These are phyloP conservation scores for Psilocybe cubensis DNA, from an alignment of 768 basidiomycete species.

Conservation along the genomic window DNA sequence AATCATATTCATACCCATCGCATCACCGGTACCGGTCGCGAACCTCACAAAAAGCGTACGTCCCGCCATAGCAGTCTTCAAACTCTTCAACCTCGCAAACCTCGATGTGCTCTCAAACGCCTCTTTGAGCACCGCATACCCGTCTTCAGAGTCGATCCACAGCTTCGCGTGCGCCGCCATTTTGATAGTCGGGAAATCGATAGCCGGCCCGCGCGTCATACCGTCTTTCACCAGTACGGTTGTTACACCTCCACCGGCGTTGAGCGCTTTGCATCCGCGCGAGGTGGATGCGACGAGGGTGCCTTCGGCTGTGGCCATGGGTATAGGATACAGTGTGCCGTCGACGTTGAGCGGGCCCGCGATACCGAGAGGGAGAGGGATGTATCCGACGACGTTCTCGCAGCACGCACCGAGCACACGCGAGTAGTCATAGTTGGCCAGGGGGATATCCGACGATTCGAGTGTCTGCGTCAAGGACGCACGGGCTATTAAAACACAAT, in stretches of 20 bases:
- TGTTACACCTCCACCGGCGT: constrained; percentile 92
- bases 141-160: constrained; percentile 86
- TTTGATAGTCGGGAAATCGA: constrained; percentile 86
- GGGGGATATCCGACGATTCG: constrained; percentile 82
- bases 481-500: constrained; percentile 58
- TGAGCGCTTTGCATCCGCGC: constrained; percentile 96
- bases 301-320: constrained; percentile 99
- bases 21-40: constrained; percentile 93
- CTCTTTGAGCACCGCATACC: constrained; percentile 71
- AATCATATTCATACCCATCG: constrained; percentile 99
- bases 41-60: constrained; percentile 93
- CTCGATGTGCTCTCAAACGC: constrained; percentile 96
- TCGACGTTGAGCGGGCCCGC: constrained; percentile 96
- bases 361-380: constrained; percentile 94
- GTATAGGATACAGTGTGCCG: constrained; percentile 82
- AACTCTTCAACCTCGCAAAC: constrained; percentile 82
- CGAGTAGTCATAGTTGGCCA: constrained; percentile 88
- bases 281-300: constrained; percentile 98
- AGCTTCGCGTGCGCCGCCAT: constrained; percentile 83
- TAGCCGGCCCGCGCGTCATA: constrained; percentile 99
- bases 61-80: constrained; percentile 92
- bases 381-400: constrained; percentile 98
- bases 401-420: constrained; percentile 96
- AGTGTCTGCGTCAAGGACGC: constrained; percentile 83
- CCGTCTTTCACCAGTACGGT: constrained; percentile 92